Percentiles rank a stretch among this genome's conserved stretches.
Conservation (phyloP, 495 filamentous ascomycete species). For the Lophiostoma macrostomum region DNA sequence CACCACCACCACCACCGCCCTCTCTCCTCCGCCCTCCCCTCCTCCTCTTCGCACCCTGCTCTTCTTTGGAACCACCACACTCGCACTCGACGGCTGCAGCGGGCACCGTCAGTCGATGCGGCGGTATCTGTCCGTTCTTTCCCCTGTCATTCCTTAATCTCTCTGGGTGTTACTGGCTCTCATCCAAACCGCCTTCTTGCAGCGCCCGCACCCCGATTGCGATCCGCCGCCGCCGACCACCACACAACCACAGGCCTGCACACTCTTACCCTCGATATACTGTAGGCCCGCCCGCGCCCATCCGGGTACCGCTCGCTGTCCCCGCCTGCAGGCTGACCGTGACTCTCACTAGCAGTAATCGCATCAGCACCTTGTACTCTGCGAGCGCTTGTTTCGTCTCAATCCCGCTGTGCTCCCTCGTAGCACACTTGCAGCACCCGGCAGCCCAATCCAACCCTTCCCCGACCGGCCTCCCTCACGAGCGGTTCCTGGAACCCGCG, state of each 20-base stretch:
- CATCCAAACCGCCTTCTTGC: slow-evolving; percentile 18
- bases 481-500: slow-evolving; percentile 19
- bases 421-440: slow-evolving; percentile 20
- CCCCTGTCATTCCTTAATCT: slow-evolving; percentile 34
- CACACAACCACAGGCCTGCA: not conserved
- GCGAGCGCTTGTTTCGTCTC: slow-evolving; percentile 35
- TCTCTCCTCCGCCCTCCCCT: slow-evolving; percentile 8
- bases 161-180: slow-evolving; percentile 28
- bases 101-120: slow-evolving; percentile 28
- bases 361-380: slow-evolving; percentile 26
- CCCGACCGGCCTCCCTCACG: slow-evolving; percentile 7
- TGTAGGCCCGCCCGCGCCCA: slow-evolving; percentile 1
- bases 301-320: not conserved
- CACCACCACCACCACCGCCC: not conserved
- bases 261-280: slow-evolving; percentile 7
- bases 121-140: slow-evolving; percentile 30
- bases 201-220: not conserved
- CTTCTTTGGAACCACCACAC: slow-evolving; percentile 19
- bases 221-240: not conserved
- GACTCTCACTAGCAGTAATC: slow-evolving; percentile 25
- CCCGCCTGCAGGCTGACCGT: slow-evolving; percentile 23
- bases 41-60: slow-evolving; percentile 4
- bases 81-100: slow-evolving; percentile 23
- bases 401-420: slow-evolving; percentile 17
- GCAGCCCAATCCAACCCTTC: slow-evolving; percentile 24